Conservation (phyloP, 345 rosid genomes). For the Punica granatum region DNA sequence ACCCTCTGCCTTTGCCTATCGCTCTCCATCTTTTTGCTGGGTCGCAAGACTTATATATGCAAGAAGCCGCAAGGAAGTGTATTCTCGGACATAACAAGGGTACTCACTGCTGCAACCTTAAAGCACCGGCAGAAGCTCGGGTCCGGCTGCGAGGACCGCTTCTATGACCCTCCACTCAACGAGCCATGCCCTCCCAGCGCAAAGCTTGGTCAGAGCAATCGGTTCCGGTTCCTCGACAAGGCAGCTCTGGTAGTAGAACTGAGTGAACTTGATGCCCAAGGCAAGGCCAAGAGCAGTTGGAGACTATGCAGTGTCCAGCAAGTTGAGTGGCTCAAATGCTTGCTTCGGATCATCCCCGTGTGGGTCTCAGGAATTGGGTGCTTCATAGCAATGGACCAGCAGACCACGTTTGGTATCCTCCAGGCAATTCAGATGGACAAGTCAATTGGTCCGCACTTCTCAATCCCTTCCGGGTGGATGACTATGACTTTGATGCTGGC, state of each 20-base stretch:
- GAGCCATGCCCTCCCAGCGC: conserved; percentile 5
- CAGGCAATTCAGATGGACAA: conserved; percentile 48
- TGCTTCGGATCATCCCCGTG: conserved; percentile 42
- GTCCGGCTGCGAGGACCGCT: neutral
- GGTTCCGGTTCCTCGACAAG: conserved; percentile 45
- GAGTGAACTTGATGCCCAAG: conserved; percentile 37
- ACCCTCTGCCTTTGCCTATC: conserved; percentile 46
- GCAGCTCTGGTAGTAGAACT: conserved; percentile 39
- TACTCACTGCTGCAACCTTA: conserved; percentile 33
- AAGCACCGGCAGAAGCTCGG: conserved; percentile 20
- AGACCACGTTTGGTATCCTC: conserved; percentile 51
- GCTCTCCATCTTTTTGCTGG: conserved; percentile 41
- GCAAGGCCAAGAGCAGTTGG: conserved; percentile 41
- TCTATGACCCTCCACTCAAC: conserved; percentile 27
- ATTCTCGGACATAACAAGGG: conserved; percentile 43
- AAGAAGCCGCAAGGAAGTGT: conserved; percentile 50
- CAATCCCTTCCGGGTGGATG: conserved; percentile 67
- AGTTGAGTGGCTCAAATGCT: conserved; percentile 52
- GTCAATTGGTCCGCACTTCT: conserved; percentile 27
- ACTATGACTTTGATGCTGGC: conserved; percentile 48
- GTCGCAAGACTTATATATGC: conserved; percentile 37
- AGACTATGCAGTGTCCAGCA: conserved; percentile 51
- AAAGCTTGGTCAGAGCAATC: conserved; percentile 25
- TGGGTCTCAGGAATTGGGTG: conserved; percentile 57
- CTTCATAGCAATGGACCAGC: conserved; percentile 58